Evolutionary conservation across 768 basidiomycete genomes (phyloP).

Genomic region (Leccinum boreale): DNA sequence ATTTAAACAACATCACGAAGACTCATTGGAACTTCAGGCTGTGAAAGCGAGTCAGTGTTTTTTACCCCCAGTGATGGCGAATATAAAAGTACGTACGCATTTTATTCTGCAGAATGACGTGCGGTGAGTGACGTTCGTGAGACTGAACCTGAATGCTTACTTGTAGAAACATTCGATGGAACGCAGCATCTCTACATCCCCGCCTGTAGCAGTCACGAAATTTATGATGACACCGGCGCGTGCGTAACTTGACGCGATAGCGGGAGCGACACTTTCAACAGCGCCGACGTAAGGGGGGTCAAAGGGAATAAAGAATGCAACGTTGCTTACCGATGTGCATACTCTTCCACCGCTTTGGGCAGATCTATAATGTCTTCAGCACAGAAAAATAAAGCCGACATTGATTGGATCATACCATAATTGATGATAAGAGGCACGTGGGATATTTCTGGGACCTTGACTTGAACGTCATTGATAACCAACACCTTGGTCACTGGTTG

Average conservation of each 20-base stretch:
- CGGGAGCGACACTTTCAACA: constrained; percentile 68
- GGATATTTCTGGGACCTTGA: constrained; percentile 85
- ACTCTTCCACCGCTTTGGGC: constrained; percentile 95
- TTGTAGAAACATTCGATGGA: constrained; percentile 99
- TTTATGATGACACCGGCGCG: constrained; percentile 93
- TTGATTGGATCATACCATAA: constrained; percentile 56
- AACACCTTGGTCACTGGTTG: constrained; percentile 71
- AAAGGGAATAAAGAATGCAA: background rate
- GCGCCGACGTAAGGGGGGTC: constrained; percentile 7
- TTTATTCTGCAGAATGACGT: constrained; percentile 57
- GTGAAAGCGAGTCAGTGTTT: constrained; percentile 24
- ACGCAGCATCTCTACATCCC: constrained; percentile 97
- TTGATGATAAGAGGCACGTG: constrained; percentile 94
- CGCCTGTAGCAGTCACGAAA: constrained; percentile 95
- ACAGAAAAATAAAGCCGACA: background rate
- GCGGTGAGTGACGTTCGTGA: constrained; percentile 11
- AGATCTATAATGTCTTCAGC: constrained; percentile 52
- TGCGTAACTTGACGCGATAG: constrained; percentile 77
- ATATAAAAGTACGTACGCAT: constrained; percentile 59
- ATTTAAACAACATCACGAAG: constrained; percentile 82
- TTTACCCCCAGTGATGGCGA: background rate
- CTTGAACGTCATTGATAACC: constrained; percentile 90
- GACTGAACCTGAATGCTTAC: constrained; percentile 39
- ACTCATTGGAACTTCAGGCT: constrained; percentile 91
- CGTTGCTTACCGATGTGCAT: constrained; percentile 79